These are phyloP conservation scores for Cicer yamashitae DNA, from an alignment of 306 rosid genomes.

Conservation along the genomic window DNA sequence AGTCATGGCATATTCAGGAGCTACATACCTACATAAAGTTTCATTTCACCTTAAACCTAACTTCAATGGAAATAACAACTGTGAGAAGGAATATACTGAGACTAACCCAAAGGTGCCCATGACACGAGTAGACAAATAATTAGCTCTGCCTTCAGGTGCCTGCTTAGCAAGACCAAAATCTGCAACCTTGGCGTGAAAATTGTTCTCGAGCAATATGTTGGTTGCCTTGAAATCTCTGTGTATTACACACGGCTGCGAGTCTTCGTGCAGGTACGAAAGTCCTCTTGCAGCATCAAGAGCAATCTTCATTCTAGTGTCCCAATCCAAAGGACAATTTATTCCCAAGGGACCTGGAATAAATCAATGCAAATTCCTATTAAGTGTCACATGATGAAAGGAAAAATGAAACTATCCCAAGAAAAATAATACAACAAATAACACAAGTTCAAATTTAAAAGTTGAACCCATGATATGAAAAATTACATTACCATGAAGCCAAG, in stretches of 20 bases:
- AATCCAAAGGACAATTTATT: constrained; percentile 92
- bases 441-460: constrained; percentile 12
- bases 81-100: constrained; percentile 37
- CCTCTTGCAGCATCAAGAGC: constrained; percentile 99
- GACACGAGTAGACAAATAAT: constrained; percentile 95
- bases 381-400: constrained; percentile 10
- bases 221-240: constrained; percentile 99
- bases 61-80: constrained; percentile 22
- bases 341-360: constrained; percentile 85
- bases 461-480: constrained; percentile 39
- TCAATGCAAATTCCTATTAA: constrained; percentile 20
- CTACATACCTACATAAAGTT: constrained; percentile 77
- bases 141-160: constrained; percentile 95
- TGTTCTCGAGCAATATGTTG: constrained; percentile 91
- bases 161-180: constrained; percentile 99
- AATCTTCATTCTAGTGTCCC: constrained; percentile 98
- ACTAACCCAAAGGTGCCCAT: constrained; percentile 99
- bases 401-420: not conserved
- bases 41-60: constrained; percentile 42
- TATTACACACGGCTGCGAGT: constrained; percentile 95
- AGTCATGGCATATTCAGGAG: constrained; percentile 99
- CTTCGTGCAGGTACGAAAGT: constrained; percentile 95
- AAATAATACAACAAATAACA: constrained; percentile 30
- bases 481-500: constrained; percentile 96
- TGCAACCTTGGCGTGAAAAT: constrained; percentile 93